phyloP scores from a whole-genome alignment of 495 filamentous ascomycete genomes.

The Penicillium pancosmium region DNA sequence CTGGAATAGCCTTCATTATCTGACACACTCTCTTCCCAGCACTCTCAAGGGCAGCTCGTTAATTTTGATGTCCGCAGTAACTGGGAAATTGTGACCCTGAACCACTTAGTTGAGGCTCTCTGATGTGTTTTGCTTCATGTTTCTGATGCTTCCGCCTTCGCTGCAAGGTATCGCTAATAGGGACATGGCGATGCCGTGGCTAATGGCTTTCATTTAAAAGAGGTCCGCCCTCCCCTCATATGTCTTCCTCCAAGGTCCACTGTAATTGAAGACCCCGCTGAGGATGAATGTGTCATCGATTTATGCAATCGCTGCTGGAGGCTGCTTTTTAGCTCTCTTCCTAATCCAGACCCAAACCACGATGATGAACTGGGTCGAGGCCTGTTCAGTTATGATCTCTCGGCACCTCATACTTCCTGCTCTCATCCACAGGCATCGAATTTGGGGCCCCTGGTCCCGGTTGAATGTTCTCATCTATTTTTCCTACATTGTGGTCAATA shows the following conservation, averaged over 20 bases:
- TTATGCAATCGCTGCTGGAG: neutral
- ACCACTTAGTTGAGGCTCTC: neutral
- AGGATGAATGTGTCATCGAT: neutral
- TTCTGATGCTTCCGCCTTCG: too few relatives aligned
- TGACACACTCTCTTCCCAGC: neutral
- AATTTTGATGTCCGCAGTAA: too few relatives aligned
- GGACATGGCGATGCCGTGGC: too few relatives aligned
- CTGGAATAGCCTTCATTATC: too few relatives aligned
- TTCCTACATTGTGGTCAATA: neutral
- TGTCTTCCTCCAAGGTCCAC: too few relatives aligned
- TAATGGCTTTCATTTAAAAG: too few relatives aligned
- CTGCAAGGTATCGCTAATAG: too few relatives aligned
- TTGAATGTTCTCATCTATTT: neutral
- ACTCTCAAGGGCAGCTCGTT: too few relatives aligned
- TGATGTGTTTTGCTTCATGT: too few relatives aligned
- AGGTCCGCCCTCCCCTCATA: too few relatives aligned
- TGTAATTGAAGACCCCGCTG: too few relatives aligned
- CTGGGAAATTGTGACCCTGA: too few relatives aligned
- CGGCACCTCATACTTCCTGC: neutral
- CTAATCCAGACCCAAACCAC: neutral
- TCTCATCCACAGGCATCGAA: neutral
- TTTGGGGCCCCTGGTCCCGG: neutral
- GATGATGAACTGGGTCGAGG: conserved; percentile 11
- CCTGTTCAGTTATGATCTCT: neutral
- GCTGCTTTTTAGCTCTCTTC: neutral